Base-by-base conservation (phyloP, 2,329 filamentous ascomycete genomes). In the Periconia sp. region DNA sequence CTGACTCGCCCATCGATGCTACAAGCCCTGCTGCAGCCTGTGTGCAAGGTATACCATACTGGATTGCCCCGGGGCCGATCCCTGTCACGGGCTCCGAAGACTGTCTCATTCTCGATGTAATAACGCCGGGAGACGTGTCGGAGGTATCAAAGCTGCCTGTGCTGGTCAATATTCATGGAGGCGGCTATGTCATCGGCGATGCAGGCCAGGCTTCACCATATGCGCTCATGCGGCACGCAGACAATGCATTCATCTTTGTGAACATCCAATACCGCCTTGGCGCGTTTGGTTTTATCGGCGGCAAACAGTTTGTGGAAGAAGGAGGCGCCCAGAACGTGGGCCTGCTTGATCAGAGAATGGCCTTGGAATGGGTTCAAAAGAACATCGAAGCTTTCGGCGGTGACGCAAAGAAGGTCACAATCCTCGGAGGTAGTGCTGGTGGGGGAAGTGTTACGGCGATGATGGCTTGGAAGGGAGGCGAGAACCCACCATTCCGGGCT, bases 221-320 rank as follows among this genome's bases (percentile, higher is more conserved):
- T 61, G 62, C 19, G 9, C 20, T 74, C 3, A 64, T 74, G 19
- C 55, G 65, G n/a, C 58, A 64, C 13, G 65, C 70, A 2, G 46
- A 62, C 15, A 68, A 66, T 33, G 57, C 58, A 2, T 58, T 85
- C 33, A 72, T 85, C 19, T 76, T 82, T 53, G 81, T 85, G 47
- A 81, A 79, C 59, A 83, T 85, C 69, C 84, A 84, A 69, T 85
- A 85, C 63, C 79, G 85, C 6, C 82, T 88, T 13, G 83, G 83
- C 0, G 69, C 81, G 0, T 81, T 80, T 60, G 85, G 85, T 0
- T 88, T 87, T 56, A 73, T 88, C 1, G 81, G 83, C 0, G 79
- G 82, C 42, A 77, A 82, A 40, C 72, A 78, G 23, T 74, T 86
- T 6, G 74, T 75, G n/a, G 62, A 71, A 2, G 74, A 83, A 58